Base-by-base conservation (phyloP, 345 rosid genomes). In the Populus nigra region DNA sequence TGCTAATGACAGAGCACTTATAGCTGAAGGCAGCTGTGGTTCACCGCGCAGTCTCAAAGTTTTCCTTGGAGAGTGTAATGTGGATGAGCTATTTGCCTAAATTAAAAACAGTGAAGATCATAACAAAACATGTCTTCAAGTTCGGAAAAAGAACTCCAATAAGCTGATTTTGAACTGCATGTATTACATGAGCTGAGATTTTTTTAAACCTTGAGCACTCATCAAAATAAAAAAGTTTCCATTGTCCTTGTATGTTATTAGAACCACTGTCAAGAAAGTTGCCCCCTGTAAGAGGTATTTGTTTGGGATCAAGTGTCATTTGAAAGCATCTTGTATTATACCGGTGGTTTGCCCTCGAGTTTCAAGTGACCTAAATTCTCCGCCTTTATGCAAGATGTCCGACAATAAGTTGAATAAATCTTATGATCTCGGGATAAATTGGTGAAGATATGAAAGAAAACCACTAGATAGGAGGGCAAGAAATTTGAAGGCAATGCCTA, bases 21-120 rank as follows among this genome's bases (percentile, higher is more conserved):
- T 96, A 69, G 98, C 94, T 15, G 98, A 96, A 87, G 99, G 97
- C 73, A 86, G 85, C 82, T 96, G 99, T 53, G 98, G 98, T 72
- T 96, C 99, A 50, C 99, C 97, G 1, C 86, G 94, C 61, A 92
- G 97, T 86, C 69, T 96, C 79, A 92, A 92, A 88, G 98, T 95
- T 76, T 93, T 76, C 84, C 86, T 91, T 0, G 94, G 93, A 43
- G 98, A 95, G 75, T 95, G 99, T 79, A 93, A 88, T 75, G 88
- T 94, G 39, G 97, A 91, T 79, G 90, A 82, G 76, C 71, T 89
- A 82, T 90, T 87, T 53, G 88, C 83, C 20, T 89, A 80, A 87
- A 29, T 66, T 45, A 16, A 71, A 4, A 49, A 9, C 33, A 74
- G 29, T 16, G 29, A 38, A 39, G 27, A 25, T 43, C 71, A 75